phyloP scores from a whole-genome alignment of 345 rosid species.

The Rubroshorea leprosula region DNA sequence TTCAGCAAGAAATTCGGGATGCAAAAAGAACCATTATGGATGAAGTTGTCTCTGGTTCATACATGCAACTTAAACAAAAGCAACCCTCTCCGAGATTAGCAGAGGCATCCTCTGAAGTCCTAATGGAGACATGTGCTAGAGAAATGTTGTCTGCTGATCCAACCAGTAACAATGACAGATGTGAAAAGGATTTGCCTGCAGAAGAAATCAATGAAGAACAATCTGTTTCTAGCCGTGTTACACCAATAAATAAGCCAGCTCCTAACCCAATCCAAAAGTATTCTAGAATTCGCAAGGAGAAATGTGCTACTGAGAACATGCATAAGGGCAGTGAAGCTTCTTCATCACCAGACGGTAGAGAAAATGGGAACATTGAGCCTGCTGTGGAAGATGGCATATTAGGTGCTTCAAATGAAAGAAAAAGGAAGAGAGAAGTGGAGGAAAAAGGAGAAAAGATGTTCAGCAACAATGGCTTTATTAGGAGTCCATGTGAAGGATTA shows the following conservation, averaged over 20 bases:
- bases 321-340: too few species aligned
- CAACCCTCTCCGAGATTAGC: background rate
- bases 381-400: slow-evolving; percentile 16
- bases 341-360: too few species aligned
- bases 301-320: slow-evolving; percentile 8
- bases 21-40: too few species aligned
- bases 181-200: slow-evolving; percentile 15
- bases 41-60: too few species aligned
- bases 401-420: slow-evolving; percentile 29
- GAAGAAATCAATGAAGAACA: slow-evolving; percentile 20
- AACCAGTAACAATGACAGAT: slow-evolving; percentile 21
- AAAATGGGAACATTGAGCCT: slow-evolving; percentile 4
- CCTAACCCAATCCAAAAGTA: slow-evolving; percentile 17
- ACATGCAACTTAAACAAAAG: background rate
- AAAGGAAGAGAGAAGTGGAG: slow-evolving; percentile 50
- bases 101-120: slow-evolving; percentile 22
- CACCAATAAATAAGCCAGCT: too few species aligned
- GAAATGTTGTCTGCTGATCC: slow-evolving; percentile 13
- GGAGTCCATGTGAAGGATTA: slow-evolving; percentile 97
- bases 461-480: slow-evolving; percentile 45
- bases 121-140: slow-evolving; percentile 8
- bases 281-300: slow-evolving; percentile 31
- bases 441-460: slow-evolving; percentile 28
- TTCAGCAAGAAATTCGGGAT: too few species aligned
- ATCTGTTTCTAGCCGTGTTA: too few species aligned